phyloP scores from a whole-genome alignment of 257 asterid genomes.

The Paraleonurus japonicus region DNA sequence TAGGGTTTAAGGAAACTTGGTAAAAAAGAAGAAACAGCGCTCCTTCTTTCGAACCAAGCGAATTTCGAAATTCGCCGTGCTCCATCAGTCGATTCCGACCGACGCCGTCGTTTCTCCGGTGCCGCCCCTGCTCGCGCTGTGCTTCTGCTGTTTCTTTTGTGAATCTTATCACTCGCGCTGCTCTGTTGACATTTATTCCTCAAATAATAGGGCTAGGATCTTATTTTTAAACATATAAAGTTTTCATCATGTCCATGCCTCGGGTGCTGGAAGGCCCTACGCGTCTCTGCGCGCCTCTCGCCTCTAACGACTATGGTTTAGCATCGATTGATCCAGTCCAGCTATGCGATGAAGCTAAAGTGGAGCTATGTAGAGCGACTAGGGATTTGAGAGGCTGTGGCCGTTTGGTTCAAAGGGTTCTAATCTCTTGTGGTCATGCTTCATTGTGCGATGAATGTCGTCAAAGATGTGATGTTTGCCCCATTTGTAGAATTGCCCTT shows the following conservation, averaged over 20 bases:
- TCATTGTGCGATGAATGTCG: conserved; percentile 94
- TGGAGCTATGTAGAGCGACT: conserved; percentile 88
- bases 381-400: conserved; percentile 97
- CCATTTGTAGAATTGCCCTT: conserved; percentile 73
- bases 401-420: conserved; percentile 68
- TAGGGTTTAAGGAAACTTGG: not conserved
- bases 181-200: not conserved
- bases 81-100: not conserved
- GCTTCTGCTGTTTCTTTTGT: not conserved
- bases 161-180: not conserved
- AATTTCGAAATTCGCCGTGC: not conserved
- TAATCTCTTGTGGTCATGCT: conserved; percentile 80
- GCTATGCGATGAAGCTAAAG: conserved; percentile 88
- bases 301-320: conserved; percentile 27
- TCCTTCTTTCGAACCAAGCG: not conserved
- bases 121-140: not conserved
- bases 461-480: conserved; percentile 89
- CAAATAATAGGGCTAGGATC: not conserved
- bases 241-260: not conserved
- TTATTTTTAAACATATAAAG: too few relatives aligned
- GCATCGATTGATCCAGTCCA: conserved; percentile 85
- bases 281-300: not conserved
- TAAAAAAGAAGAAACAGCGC: not conserved
- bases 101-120: not conserved
- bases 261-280: not conserved